Evolutionary conservation across 2,329 filamentous ascomycete species (phyloP).

Genomic region (Thielaviopsis musarum): DNA sequence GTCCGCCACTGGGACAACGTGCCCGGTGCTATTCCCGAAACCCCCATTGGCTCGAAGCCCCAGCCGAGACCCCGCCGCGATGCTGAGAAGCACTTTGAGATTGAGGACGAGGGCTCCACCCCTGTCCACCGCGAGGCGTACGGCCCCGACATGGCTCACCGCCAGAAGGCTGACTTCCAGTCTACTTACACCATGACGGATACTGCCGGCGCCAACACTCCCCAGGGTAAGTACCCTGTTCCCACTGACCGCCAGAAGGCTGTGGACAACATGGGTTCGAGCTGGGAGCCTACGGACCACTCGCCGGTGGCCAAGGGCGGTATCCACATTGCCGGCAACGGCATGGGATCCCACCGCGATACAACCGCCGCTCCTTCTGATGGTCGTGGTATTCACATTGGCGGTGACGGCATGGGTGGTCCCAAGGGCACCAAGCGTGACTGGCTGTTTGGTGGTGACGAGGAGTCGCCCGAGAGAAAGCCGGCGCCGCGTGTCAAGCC

Average conservation of each 20-base stretch:
- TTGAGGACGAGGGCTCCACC: conserved; percentile 46
- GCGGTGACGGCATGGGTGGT: conserved; percentile 51
- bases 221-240: conserved; percentile 26
- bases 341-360: conserved; percentile 38
- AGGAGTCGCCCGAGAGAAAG: conserved; percentile 21
- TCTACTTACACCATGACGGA: conserved; percentile 65
- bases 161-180: conserved; percentile 51
- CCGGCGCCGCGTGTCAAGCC: conserved; percentile 19
- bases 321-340: conserved; percentile 30
- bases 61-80: conserved; percentile 56
- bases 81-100: conserved; percentile 67
- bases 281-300: conserved; percentile 38
- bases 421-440: conserved; percentile 34
- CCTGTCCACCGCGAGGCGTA: conserved; percentile 21
- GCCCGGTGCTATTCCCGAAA: conserved; percentile 31
- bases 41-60: conserved; percentile 38
- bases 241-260: conserved; percentile 48
- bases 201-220: conserved; percentile 34
- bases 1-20: conserved; percentile 65
- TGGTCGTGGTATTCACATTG: conserved; percentile 27
- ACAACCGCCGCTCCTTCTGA: conserved; percentile 15
- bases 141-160: conserved; percentile 7
- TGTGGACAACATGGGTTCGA: conserved; percentile 56
- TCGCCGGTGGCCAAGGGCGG: conserved; percentile 25
- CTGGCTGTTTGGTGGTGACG: conserved; percentile 42